Evolutionary conservation across 495 filamentous ascomycete genomes (phyloP).

Genomic region (Parathielavia appendiculata): DNA sequence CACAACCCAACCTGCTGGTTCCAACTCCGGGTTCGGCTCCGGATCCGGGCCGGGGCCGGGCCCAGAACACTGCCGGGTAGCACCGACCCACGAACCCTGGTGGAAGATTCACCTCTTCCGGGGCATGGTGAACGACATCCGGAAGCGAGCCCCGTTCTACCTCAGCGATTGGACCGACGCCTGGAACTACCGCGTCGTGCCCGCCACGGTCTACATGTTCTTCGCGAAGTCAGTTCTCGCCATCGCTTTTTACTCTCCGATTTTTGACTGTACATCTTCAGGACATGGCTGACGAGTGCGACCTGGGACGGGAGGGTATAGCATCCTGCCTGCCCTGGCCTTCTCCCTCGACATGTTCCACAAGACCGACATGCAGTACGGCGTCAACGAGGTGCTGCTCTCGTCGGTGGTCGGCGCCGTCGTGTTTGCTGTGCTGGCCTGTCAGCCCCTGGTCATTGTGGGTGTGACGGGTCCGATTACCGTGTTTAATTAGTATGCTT

Average conservation of each 20-base stretch:
- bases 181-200: conserved; percentile 78
- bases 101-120: conserved; percentile 56
- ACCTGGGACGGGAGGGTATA: conserved; percentile 26
- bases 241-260: not conserved
- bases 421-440: conserved; percentile 69
- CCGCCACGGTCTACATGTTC: conserved; percentile 83
- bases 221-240: conserved; percentile 67
- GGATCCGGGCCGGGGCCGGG: conserved; percentile 13
- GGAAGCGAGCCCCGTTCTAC: conserved; percentile 67
- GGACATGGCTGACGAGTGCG: not conserved
- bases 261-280: not conserved
- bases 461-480: conserved; percentile 88
- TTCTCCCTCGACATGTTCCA: conserved; percentile 83
- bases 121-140: conserved; percentile 73
- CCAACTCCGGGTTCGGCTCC: not conserved
- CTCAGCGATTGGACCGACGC: conserved; percentile 76
- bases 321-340: conserved; percentile 74
- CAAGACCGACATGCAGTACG: conserved; percentile 72
- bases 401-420: conserved; percentile 72
- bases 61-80: conserved; percentile 17
- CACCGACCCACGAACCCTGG: conserved; percentile 39
- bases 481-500: conserved; percentile 70
- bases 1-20: not conserved
- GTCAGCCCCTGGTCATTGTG: conserved; percentile 80
- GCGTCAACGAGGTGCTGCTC: conserved; percentile 79